phyloP scores from a whole-genome alignment of 805 yeast genomes.

The Myxozyma neglecta region DNA sequence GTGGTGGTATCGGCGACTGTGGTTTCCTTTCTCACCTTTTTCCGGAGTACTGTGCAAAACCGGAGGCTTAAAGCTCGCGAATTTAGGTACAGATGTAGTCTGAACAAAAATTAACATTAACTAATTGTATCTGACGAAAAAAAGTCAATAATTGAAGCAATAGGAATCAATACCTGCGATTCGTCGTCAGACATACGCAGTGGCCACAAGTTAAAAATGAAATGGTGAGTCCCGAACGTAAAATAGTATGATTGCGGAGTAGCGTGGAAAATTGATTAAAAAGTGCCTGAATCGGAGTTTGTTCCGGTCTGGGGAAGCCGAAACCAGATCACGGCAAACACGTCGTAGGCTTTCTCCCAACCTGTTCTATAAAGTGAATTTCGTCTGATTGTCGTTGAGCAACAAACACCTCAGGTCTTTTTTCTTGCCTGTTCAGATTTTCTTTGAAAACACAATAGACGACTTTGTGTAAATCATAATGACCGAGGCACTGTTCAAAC shows the following conservation, averaged over 20 bases:
- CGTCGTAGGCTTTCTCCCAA: background rate
- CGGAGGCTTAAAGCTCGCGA: conserved; percentile 23
- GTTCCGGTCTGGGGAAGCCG: background rate
- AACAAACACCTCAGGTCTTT: too few relatives aligned
- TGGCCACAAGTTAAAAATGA: background rate
- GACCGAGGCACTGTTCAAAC: conserved; percentile 1
- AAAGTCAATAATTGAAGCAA: background rate
- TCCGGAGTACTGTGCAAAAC: background rate
- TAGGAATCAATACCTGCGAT: background rate
- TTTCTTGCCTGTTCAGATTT: background rate
- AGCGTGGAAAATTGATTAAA: background rate
- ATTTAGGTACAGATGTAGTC: conserved; percentile 17
- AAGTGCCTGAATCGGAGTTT: background rate
- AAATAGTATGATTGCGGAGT: background rate
- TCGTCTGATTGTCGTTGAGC: background rate
- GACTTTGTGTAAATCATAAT: background rate
- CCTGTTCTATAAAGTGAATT: background rate
- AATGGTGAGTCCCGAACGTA: background rate
- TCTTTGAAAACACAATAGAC: background rate
- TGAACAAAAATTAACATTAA: background rate
- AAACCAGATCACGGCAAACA: background rate
- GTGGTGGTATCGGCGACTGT: background rate
- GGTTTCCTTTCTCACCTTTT: background rate
- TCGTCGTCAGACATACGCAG: conserved; percentile 1
- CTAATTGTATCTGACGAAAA: background rate